A percentile compares a stretch with the other conserved stretches of the same genome.
Conservation (phyloP, 2,329 filamentous ascomycete species). For the Setomelanomma holmii region DNA sequence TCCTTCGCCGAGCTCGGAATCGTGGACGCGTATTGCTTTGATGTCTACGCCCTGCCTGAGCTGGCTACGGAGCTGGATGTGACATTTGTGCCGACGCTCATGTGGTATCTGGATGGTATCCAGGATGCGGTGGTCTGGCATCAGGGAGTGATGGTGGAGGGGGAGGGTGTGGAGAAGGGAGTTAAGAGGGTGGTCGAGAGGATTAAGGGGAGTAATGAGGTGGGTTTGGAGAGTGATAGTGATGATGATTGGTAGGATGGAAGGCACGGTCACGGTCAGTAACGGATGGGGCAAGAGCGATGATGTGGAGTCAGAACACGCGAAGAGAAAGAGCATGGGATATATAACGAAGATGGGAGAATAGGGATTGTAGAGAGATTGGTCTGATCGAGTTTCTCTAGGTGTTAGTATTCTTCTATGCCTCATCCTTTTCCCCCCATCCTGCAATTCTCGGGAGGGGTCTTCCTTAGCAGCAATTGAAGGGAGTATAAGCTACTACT, state of each 20-base stretch:
- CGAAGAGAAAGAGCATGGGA: no score
- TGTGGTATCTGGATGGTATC: constrained; percentile 32
- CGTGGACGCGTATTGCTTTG: constrained; percentile 29
- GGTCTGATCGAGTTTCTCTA: no score
- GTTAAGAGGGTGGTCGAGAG: constrained; percentile 33
- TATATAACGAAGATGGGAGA: no score
- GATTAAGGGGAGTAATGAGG: constrained; percentile 30
- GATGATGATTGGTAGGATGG: constrained; percentile 30
- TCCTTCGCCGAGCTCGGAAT: constrained; percentile 17
- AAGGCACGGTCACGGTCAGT: no score
- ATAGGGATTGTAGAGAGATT: no score
- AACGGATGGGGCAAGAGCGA: no score
- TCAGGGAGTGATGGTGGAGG: constrained; percentile 28
- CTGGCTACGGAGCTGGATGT: constrained; percentile 27
- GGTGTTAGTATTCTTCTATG: no score
- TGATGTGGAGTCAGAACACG: no score
- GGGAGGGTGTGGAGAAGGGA: constrained; percentile 29
- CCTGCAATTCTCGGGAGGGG: no score
- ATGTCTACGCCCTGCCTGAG: constrained; percentile 31
- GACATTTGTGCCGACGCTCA: constrained; percentile 31
- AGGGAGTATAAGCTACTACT: no score
- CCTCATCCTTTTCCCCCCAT: no score
- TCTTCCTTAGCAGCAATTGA: no score
- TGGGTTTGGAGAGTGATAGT: constrained; percentile 26
- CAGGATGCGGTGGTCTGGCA: constrained; percentile 34